Evolutionary conservation across 352 stramenopile species (phyloP).

Genomic region (Nothophytophthora sp.): DNA sequence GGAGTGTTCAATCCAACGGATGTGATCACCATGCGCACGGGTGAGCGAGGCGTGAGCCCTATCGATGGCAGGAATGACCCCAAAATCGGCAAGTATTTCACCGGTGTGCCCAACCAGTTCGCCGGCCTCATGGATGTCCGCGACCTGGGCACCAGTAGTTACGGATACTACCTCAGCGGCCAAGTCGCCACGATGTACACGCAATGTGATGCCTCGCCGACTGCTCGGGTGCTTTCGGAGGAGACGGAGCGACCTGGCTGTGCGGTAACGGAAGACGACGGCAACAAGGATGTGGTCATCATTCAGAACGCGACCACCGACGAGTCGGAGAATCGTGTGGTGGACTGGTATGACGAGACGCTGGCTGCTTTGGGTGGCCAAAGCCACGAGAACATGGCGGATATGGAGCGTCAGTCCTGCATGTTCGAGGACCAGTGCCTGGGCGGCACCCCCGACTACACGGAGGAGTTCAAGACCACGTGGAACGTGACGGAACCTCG

Average conservation of each 20-base stretch:
- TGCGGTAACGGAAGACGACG: conserved; percentile 11
- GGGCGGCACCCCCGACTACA: conserved; percentile 47
- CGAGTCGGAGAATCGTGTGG: conserved; percentile 31
- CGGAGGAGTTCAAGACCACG: conserved; percentile 42
- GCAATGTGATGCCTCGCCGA: conserved; percentile 32
- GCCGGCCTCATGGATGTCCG: conserved; percentile 49
- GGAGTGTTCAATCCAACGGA: conserved; percentile 50
- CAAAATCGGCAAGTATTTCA: conserved; percentile 37
- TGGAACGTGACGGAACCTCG: conserved; percentile 41
- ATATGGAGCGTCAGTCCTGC: conserved; percentile 59
- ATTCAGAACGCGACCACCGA: conserved; percentile 23
- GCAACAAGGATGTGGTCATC: conserved; percentile 18
- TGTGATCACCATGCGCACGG: conserved; percentile 45
- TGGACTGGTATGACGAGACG: conserved; percentile 51
- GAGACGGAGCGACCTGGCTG: neutral
- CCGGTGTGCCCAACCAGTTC: conserved; percentile 35
- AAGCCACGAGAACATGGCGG: conserved; percentile 34
- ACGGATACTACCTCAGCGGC: conserved; percentile 52
- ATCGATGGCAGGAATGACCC: conserved; percentile 32
- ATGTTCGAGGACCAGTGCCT: conserved; percentile 61
- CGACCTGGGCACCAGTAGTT: conserved; percentile 49
- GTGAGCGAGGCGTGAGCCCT: conserved; percentile 30
- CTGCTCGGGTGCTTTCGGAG: conserved; percentile 23
- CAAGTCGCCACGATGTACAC: conserved; percentile 45
- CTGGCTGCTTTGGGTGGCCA: conserved; percentile 34